A percentile compares a stretch with the other conserved stretches of the same genome.
Conservation (phyloP, 768 basidiomycete genomes). For the Suillus luteus region DNA sequence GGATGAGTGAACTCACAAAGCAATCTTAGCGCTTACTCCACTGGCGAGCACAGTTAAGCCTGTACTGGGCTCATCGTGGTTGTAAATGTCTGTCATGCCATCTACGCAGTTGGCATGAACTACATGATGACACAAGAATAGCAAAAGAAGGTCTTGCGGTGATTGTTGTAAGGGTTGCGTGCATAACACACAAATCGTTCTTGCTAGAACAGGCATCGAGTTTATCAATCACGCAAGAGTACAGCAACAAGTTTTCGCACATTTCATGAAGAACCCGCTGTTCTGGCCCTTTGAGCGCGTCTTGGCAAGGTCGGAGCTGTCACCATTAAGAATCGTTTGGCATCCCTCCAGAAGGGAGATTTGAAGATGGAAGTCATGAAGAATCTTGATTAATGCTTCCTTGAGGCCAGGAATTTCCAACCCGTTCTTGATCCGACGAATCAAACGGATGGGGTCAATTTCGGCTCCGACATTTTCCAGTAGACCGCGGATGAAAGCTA, state of each 20-base stretch:
- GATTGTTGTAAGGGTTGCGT: slow-evolving; percentile 54
- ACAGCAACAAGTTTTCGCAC: slow-evolving; percentile 47
- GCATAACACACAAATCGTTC: slow-evolving; percentile 70
- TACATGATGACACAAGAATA: slow-evolving; percentile 88
- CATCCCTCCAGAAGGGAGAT: slow-evolving; percentile 93
- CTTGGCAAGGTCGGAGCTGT: slow-evolving; percentile 71
- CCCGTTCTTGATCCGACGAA: slow-evolving; percentile 93
- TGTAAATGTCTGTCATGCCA: slow-evolving; percentile 64
- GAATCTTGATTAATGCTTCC: slow-evolving; percentile 91
- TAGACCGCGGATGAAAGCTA: slow-evolving; percentile 92
- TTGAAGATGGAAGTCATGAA: slow-evolving; percentile 95
- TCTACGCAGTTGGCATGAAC: slow-evolving; percentile 80
- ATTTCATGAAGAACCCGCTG: slow-evolving; percentile 73
- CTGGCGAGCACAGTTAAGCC: slow-evolving; percentile 38
- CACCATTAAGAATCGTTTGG: slow-evolving; percentile 81
- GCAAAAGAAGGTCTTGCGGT: slow-evolving; percentile 60
- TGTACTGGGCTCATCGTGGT: slow-evolving; percentile 56
- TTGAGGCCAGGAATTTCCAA: slow-evolving; percentile 96
- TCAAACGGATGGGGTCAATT: slow-evolving; percentile 92
- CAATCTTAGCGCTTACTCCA: slow-evolving; percentile 70
- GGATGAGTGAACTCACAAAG: slow-evolving; percentile 56
- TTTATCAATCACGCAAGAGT: slow-evolving; percentile 1
- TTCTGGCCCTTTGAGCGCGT: slow-evolving; percentile 76
- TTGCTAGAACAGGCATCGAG: slow-evolving; percentile 42
- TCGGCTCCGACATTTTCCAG: slow-evolving; percentile 96